Evolutionary conservation across 306 rosid species (phyloP).

Genomic region (Potentilla sterilis): DNA sequence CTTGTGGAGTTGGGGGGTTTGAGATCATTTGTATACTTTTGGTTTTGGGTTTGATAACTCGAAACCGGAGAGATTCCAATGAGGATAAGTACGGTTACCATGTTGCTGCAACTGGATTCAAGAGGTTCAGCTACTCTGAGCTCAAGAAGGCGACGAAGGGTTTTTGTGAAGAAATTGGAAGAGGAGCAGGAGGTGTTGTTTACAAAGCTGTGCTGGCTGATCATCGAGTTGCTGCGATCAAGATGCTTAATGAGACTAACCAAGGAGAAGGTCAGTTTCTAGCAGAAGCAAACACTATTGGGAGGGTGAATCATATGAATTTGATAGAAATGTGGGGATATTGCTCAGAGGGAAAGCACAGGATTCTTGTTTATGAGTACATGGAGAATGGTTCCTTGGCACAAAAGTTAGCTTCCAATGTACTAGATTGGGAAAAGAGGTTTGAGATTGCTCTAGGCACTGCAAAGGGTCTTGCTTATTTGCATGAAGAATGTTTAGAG

Average conservation of each 20-base stretch:
- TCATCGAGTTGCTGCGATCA: slow-evolving; percentile 38
- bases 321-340: slow-evolving; percentile 53
- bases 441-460: slow-evolving; percentile 45
- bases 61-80: background rate
- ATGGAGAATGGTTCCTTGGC: slow-evolving; percentile 47
- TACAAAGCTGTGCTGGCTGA: slow-evolving; percentile 43
- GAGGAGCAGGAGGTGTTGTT: slow-evolving; percentile 46
- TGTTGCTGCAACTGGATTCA: slow-evolving; percentile 36
- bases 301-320: slow-evolving; percentile 57
- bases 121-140: slow-evolving; percentile 42
- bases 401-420: slow-evolving; percentile 17
- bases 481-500: slow-evolving; percentile 53
- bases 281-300: slow-evolving; percentile 46
- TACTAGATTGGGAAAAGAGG: slow-evolving; percentile 36
- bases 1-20: slow-evolving; percentile 39
- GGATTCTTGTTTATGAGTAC: slow-evolving; percentile 43
- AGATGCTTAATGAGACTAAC: slow-evolving; percentile 27
- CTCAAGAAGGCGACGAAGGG: slow-evolving; percentile 41
- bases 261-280: slow-evolving; percentile 54
- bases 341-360: slow-evolving; percentile 44
- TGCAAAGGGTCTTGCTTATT: slow-evolving; percentile 40
- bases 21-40: slow-evolving; percentile 40
- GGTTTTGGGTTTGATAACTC: slow-evolving; percentile 11
- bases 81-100: slow-evolving; percentile 16
- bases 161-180: slow-evolving; percentile 46